Evolutionary conservation across 768 basidiomycete species (phyloP).

Genomic region (Boletus reticuloceps): DNA sequence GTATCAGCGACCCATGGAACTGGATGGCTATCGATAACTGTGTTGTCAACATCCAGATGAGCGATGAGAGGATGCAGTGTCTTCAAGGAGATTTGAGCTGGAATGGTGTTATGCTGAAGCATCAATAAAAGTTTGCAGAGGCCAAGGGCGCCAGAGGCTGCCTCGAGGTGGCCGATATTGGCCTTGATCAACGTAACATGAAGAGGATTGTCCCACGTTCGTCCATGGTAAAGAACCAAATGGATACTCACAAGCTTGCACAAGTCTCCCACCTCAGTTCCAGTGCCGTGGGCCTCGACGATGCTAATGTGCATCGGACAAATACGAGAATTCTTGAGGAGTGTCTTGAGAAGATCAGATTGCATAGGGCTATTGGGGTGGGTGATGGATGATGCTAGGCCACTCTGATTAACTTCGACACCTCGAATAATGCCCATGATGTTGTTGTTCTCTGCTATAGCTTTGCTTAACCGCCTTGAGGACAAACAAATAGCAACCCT

Average conservation of each 20-base stretch:
- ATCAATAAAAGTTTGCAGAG: too few relatives aligned
- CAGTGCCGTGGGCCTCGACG: conserved; percentile 71
- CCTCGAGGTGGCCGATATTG: conserved; percentile 74
- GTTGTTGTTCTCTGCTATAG: conserved; percentile 60
- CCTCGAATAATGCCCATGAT: conserved; percentile 70
- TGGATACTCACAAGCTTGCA: conserved; percentile 64
- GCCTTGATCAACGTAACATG: conserved; percentile 69
- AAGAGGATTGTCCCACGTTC: conserved; percentile 47
- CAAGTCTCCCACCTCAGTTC: conserved; percentile 68
- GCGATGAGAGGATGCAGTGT: conserved; percentile 56
- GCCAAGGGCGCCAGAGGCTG: too few relatives aligned
- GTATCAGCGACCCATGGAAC: conserved; percentile 43
- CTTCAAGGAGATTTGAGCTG: conserved; percentile 56
- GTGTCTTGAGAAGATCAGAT: conserved; percentile 53
- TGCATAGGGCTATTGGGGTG: conserved; percentile 64
- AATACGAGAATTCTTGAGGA: conserved; percentile 46
- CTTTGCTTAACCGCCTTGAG: conserved; percentile 69
- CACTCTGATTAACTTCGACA: conserved; percentile 70
- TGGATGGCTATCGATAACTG: conserved; percentile 42
- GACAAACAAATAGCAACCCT: conserved; percentile 70
- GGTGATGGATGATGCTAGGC: conserved; percentile 64
- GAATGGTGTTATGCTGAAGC: too few relatives aligned
- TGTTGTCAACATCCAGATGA: conserved; percentile 45
- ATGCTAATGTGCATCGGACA: too few relatives aligned
- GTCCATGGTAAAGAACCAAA: conserved; percentile 45